These are phyloP conservation scores for Ilyonectria sp. DNA, from an alignment of 2,329 filamentous ascomycete species.

Conservation along the genomic window DNA sequence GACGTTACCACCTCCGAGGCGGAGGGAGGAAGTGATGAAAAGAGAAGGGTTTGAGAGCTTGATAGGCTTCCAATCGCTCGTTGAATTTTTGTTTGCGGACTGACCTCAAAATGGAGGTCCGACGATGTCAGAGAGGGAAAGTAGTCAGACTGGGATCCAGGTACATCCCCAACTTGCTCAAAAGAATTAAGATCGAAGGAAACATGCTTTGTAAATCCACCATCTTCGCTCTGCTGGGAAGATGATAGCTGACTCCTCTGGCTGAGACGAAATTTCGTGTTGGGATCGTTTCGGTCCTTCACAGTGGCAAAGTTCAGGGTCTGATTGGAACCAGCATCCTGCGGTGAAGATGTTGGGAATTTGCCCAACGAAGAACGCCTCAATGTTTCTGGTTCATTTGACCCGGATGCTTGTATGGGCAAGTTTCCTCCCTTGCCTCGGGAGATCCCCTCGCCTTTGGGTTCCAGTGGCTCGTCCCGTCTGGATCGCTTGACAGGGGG, in stretches of 20 bases:
- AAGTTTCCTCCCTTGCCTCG: slow-evolving; percentile 23
- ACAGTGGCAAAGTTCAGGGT: slow-evolving; percentile 79
- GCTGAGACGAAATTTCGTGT: slow-evolving; percentile 75
- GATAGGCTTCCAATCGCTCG: slow-evolving; percentile 34
- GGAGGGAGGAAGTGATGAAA: slow-evolving; percentile 48
- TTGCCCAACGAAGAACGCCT: slow-evolving; percentile 24
- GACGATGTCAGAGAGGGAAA: slow-evolving; percentile 37
- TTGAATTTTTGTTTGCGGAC: slow-evolving; percentile 30
- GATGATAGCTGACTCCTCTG: slow-evolving; percentile 67
- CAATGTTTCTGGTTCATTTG: slow-evolving; percentile 15
- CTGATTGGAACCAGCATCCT: slow-evolving; percentile 52
- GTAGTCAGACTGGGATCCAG: slow-evolving; percentile 23
- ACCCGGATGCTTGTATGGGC: slow-evolving; percentile 17
- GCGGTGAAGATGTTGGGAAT: slow-evolving; percentile 3
- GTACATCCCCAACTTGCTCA: slow-evolving; percentile 9
- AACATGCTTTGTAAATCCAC: slow-evolving; percentile 41
- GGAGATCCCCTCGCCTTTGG: background rate
- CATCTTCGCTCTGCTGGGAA: slow-evolving; percentile 65
- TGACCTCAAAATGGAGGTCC: slow-evolving; percentile 19
- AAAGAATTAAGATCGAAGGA: slow-evolving; percentile 40
- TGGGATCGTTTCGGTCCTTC: slow-evolving; percentile 80
- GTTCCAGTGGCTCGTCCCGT: background rate
- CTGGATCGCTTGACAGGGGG: slow-evolving; percentile 32
- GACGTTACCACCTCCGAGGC: slow-evolving; percentile 37
- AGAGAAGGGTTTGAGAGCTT: slow-evolving; percentile 39